These are phyloP conservation scores for Triangularia setosa DNA, from an alignment of 2,329 filamentous ascomycete genomes.

Conservation along the genomic window DNA sequence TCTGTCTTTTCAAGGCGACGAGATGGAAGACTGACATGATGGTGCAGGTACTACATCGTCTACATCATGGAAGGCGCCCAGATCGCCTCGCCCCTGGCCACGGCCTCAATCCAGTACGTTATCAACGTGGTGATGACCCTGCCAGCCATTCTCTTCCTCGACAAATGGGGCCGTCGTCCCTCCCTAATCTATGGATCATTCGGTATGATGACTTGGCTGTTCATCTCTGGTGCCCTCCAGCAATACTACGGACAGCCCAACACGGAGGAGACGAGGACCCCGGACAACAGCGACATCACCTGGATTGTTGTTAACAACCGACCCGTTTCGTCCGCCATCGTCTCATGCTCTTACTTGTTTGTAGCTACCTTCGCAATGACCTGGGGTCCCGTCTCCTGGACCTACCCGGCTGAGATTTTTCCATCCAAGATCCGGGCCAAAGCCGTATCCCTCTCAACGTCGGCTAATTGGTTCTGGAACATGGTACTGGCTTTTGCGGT, in stretches of 20 bases:
- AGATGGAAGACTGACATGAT: neutral
- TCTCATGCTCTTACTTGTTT: constrained; percentile 69
- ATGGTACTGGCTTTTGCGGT: constrained; percentile 54
- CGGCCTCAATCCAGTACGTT: constrained; percentile 59
- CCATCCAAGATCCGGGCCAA: constrained; percentile 41
- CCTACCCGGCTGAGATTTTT: constrained; percentile 46
- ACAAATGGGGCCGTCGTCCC: constrained; percentile 55
- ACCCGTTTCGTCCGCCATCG: constrained; percentile 57
- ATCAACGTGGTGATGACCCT: constrained; percentile 60
- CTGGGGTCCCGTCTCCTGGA: constrained; percentile 49
- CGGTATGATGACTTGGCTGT: constrained; percentile 58
- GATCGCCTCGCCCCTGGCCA: constrained; percentile 54
- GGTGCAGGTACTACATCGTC: constrained; percentile 46
- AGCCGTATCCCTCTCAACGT: constrained; percentile 41
- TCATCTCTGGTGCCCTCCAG: constrained; percentile 60
- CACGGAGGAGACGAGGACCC: constrained; percentile 34
- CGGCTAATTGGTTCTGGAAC: constrained; percentile 43
- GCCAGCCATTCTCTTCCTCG: constrained; percentile 57
- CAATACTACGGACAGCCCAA: constrained; percentile 54
- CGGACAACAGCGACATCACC: constrained; percentile 46
- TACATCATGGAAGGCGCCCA: constrained; percentile 58
- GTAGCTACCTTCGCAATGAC: constrained; percentile 62
- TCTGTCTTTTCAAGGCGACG: neutral
- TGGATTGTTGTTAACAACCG: constrained; percentile 53
- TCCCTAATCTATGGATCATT: constrained; percentile 54